These are phyloP conservation scores for Epichloe aotearoae DNA, from an alignment of 2,329 filamentous ascomycete species.

Conservation along the genomic window DNA sequence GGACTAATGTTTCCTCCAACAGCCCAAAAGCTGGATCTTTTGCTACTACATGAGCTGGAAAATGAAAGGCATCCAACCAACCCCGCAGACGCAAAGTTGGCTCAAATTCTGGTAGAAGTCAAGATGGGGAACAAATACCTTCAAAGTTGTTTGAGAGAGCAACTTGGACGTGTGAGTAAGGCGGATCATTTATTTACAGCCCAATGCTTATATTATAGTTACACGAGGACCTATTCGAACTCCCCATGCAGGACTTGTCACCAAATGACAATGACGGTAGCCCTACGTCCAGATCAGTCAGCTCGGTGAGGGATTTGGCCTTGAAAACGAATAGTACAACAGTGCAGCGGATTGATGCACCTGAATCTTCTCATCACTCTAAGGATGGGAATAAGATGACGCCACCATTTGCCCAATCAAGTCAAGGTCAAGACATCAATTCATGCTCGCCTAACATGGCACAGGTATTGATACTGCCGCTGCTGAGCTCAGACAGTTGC, in stretches of 20 bases:
- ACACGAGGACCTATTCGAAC: constrained; percentile 1
- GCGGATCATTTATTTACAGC: not conserved
- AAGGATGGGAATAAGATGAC: not conserved
- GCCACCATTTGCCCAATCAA: not conserved
- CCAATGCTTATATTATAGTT: constrained; percentile 1
- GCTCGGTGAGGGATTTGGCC: not conserved
- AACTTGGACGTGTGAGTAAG: not conserved
- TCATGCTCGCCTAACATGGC: not conserved
- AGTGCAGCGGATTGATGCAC: not conserved
- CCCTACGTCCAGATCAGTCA: not conserved
- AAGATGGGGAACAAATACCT: not conserved
- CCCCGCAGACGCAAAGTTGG: constrained; percentile 1
- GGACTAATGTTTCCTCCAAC: constrained; percentile 2
- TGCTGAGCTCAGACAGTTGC: not conserved
- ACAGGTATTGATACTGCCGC: not conserved
- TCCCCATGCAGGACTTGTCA: not conserved
- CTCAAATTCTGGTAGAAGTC: not conserved
- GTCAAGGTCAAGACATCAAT: not conserved
- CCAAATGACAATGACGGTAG: not conserved
- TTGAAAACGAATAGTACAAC: not conserved
- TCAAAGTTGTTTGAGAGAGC: not conserved
- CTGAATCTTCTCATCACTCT: not conserved
- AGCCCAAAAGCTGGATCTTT: not conserved
- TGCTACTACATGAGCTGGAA: constrained; percentile 5
- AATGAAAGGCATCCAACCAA: not conserved